These are phyloP conservation scores for Entomortierella parvispora DNA, from an alignment of 192 early-diverging fungal species.

Conservation along the genomic window DNA sequence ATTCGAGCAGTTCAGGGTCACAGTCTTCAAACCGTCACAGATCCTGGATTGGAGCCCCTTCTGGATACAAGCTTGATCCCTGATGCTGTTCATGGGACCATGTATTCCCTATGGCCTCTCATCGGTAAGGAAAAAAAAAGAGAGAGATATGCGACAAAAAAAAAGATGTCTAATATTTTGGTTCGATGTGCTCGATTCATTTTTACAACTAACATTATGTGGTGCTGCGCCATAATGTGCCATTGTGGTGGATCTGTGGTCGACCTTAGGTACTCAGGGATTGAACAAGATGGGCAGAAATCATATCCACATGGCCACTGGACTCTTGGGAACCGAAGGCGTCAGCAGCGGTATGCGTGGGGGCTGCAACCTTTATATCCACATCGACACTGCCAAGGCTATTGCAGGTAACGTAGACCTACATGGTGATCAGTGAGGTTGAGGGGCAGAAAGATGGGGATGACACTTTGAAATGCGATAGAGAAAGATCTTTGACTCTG, in stretches of 20 bases:
- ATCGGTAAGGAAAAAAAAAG: conserved; percentile 55
- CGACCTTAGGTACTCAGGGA: conserved; percentile 58
- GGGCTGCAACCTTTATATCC: conserved; percentile 77
- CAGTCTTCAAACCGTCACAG: conserved; percentile 54
- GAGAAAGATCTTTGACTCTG: too few species aligned
- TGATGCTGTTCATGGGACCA: conserved; percentile 78
- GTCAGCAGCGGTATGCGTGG: conserved; percentile 86
- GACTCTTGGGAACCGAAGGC: conserved; percentile 67
- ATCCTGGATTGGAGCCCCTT: background rate
- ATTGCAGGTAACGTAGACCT: conserved; percentile 61
- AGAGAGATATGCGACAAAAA: background rate
- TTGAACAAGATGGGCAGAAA: conserved; percentile 83
- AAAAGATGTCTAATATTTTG: background rate
- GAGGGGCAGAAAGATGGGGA: background rate
- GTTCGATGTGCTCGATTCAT: background rate
- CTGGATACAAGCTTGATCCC: conserved; percentile 30
- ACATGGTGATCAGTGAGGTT: background rate
- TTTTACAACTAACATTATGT: background rate
- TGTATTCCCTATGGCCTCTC: conserved; percentile 55
- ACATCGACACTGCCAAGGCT: conserved; percentile 78
- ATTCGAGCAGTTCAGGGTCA: conserved; percentile 94
- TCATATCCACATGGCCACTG: conserved; percentile 91
- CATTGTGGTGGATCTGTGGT: background rate
- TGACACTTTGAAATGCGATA: background rate
- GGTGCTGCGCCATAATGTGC: background rate